Conservation (phyloP, 2,329 filamentous ascomycete genomes). For the Apiospora hydei region DNA sequence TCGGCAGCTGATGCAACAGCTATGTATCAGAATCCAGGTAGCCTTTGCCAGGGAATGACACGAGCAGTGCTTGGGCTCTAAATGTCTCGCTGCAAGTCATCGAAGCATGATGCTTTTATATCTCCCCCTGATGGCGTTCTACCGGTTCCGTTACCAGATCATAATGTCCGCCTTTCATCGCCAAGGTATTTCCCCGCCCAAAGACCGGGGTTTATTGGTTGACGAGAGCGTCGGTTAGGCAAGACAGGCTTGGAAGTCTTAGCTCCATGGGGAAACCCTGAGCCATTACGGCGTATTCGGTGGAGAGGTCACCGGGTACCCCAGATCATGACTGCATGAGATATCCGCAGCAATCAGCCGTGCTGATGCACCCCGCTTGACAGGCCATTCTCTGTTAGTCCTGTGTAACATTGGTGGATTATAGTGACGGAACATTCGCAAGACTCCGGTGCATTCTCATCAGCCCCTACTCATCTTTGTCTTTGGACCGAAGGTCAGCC, state of each 20-base stretch:
- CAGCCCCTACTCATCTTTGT: too few relatives aligned
- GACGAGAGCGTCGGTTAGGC: neutral
- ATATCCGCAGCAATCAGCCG: neutral
- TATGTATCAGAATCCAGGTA: neutral
- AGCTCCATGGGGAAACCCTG: neutral
- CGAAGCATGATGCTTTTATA: neutral
- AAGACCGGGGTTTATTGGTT: neutral
- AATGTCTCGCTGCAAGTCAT: neutral
- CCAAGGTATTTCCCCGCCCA: slow-evolving; percentile 21
- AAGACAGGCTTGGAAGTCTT: neutral
- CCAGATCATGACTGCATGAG: neutral
- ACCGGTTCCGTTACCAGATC: neutral
- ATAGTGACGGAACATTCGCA: too few relatives aligned
- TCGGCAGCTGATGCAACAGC: neutral
- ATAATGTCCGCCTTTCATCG: neutral
- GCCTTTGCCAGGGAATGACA: too few relatives aligned
- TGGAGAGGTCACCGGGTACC: neutral
- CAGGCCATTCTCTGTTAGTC: too few relatives aligned
- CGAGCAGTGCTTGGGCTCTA: neutral
- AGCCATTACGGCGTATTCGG: neutral
- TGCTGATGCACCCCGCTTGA: neutral
- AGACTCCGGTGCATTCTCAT: too few relatives aligned
- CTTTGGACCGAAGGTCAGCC: too few relatives aligned
- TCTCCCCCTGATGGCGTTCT: neutral
- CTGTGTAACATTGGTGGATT: too few relatives aligned